Evolutionary conservation across 129 eudicot species (phyloP).

Genomic region (Helianthus annuus): DNA sequence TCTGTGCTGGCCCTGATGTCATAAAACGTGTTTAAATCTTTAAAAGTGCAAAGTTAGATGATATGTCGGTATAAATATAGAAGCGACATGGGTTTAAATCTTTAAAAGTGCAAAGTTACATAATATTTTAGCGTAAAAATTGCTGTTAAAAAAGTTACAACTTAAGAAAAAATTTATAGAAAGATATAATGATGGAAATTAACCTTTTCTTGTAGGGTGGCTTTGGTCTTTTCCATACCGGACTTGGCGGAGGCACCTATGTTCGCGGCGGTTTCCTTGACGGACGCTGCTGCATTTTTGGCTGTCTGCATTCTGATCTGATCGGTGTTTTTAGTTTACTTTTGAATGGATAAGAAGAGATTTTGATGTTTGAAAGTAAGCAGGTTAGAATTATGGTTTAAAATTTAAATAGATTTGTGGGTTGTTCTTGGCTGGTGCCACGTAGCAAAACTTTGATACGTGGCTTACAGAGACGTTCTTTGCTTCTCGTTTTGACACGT

Average conservation of each 20-base stretch:
- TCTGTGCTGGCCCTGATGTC: too few relatives aligned
- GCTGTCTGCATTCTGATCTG: conserved; percentile 38
- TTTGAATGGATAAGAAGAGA: neutral
- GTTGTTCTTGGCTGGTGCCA: conserved; percentile 2
- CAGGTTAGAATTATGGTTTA: conserved; percentile 7
- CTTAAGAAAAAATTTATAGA: too few relatives aligned
- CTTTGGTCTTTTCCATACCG: conserved; percentile 78
- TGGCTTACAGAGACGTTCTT: neutral
- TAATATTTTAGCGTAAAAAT: too few relatives aligned
- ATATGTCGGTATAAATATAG: too few relatives aligned
- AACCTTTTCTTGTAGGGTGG: conserved; percentile 69
- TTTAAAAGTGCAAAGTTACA: too few relatives aligned
- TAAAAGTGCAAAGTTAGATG: too few relatives aligned
- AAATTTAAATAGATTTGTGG: conserved; percentile 26
- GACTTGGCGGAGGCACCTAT: conserved; percentile 63
- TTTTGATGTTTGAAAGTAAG: neutral
- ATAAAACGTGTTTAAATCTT: too few relatives aligned
- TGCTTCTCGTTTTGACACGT: conserved; percentile 12
- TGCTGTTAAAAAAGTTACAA: too few relatives aligned
- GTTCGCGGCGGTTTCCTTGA: conserved; percentile 62
- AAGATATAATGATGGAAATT: neutral
- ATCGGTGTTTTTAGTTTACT: neutral
- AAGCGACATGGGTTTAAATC: too few relatives aligned
- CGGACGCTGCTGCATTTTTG: conserved; percentile 47
- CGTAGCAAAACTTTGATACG: conserved; percentile 25